phyloP scores from a whole-genome alignment of 495 filamentous ascomycete genomes.

The Viridothelium virens region DNA sequence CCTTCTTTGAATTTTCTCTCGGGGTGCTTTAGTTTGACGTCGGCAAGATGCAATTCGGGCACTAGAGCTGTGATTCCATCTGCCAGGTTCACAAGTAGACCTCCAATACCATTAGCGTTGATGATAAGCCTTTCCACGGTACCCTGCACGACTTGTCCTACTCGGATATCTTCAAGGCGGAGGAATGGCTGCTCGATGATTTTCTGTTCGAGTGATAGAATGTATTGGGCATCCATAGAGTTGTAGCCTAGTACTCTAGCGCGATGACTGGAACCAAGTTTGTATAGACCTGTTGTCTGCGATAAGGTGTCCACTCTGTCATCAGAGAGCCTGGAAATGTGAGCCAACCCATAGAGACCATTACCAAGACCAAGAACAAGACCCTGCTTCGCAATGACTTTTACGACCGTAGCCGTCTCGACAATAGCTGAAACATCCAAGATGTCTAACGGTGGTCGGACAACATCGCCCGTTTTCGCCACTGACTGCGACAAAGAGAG shows the following conservation, averaged over 20 bases:
- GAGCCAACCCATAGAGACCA: constrained; percentile 74
- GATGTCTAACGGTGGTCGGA: constrained; percentile 40
- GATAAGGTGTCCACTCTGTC: constrained; percentile 74
- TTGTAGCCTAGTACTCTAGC: constrained; percentile 83
- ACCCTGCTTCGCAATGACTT: constrained; percentile 68
- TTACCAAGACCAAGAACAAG: constrained; percentile 74
- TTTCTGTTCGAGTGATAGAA: constrained; percentile 73
- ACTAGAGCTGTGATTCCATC: constrained; percentile 84
- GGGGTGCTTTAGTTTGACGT: constrained; percentile 79
- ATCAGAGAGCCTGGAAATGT: constrained; percentile 85
- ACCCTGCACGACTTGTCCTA: constrained; percentile 76
- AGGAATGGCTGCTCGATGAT: constrained; percentile 84
- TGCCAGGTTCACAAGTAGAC: constrained; percentile 71
- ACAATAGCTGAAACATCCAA: constrained; percentile 69
- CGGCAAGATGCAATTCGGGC: constrained; percentile 77
- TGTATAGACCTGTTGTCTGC: constrained; percentile 65
- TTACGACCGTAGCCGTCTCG: constrained; percentile 64
- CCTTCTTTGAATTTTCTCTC: constrained; percentile 94
- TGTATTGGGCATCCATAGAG: constrained; percentile 71
- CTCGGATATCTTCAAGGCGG: constrained; percentile 73
- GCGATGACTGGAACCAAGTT: constrained; percentile 65
- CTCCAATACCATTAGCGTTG: constrained; percentile 62
- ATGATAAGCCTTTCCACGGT: constrained; percentile 77
- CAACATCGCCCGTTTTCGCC: constrained; percentile 18
- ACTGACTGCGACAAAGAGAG: constrained; percentile 51